Evolutionary conservation across 2,329 filamentous ascomycete genomes (phyloP), one percentile per base, ranked within the genome.

Genomic region (Rhynchosporium graminicola): DNA sequence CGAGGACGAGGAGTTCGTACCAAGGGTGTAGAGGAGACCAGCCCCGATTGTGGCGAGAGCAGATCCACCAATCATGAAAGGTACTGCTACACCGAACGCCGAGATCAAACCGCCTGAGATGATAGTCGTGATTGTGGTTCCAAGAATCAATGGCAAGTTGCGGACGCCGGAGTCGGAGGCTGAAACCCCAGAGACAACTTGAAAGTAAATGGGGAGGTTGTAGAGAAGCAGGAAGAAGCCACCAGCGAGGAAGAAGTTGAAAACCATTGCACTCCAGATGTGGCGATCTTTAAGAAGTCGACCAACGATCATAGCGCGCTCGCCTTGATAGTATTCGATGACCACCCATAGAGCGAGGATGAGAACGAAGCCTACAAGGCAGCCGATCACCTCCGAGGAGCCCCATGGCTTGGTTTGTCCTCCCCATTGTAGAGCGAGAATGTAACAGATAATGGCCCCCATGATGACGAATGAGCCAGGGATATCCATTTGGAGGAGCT

Each of bases 1-100:
- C 12, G 73, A 71, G 1, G 80, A 72, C 1, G 77, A 74, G 4
- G 81, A 84, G 66, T 77, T 65, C 2, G 81, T 74, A 38, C 74
- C 72, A 10, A 85, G 78, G 0, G 82, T 85, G 0, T 82, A 82
- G 63, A 87, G 77, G 59, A 87, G 77, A 15, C 83, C 85, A 80
- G 80, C 66, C 83, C 73, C 64, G 42, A 78, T 67, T 2, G 75
- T 70, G 47, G 67, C 62, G 8, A 77, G 33, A 15, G 71, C 64
- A 15, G 66, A 63, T 5, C 74, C 71, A 9, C 66, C 38, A 29
- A 76, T 70, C 69, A 77, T 70, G 65, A 74, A 73, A 3, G 76
- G 76, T 0, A 74, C 72, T 51, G 74, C 77, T 56, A 76, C 73
- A 6, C 76, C 76, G 26, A 68, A 68, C 9, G 66, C 61, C 12